A percentile compares a stretch with the other conserved stretches of the same genome.
These are phyloP conservation scores for Lentithecium fluviatile DNA, from an alignment of 495 filamentous ascomycete species.

Conservation along the genomic window DNA sequence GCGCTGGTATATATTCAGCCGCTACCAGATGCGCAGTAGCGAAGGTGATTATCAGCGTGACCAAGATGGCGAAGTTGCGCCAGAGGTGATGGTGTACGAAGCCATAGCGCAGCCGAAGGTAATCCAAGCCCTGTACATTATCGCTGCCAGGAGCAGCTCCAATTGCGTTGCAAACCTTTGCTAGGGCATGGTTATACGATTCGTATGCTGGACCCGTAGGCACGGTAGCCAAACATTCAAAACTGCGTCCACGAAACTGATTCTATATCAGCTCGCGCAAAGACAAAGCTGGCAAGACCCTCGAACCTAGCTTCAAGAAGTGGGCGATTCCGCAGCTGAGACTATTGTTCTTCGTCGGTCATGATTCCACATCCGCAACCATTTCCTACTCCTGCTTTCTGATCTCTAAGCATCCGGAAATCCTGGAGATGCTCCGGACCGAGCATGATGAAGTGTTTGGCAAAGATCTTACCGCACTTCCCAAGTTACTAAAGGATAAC, in stretches of 20 bases:
- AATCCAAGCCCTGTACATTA: too few relatives aligned
- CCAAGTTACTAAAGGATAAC: constrained; percentile 3
- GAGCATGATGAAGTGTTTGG: constrained; percentile 19
- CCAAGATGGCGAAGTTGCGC: too few relatives aligned
- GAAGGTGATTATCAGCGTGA: too few relatives aligned
- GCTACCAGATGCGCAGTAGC: too few relatives aligned
- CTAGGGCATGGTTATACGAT: too few relatives aligned
- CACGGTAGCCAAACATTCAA: background rate
- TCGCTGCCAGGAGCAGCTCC: too few relatives aligned
- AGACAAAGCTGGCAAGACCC: background rate
- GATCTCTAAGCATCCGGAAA: constrained; percentile 48
- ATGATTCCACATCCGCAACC: constrained; percentile 50
- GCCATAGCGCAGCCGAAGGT: too few relatives aligned
- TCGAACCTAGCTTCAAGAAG: background rate
- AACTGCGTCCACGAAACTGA: background rate
- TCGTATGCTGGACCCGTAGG: background rate
- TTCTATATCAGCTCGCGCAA: background rate
- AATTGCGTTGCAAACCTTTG: too few relatives aligned
- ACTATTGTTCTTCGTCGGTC: constrained; percentile 50
- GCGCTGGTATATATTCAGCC: too few relatives aligned
- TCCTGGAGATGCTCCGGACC: constrained; percentile 5
- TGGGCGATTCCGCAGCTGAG: constrained; percentile 5
- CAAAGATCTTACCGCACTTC: background rate
- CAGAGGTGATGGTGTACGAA: too few relatives aligned
- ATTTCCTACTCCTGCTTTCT: constrained; percentile 48